A percentile compares a stretch with the other conserved stretches of the same genome.
Conservation (phyloP, 495 filamentous ascomycete genomes). For the Physcia stellaris region DNA sequence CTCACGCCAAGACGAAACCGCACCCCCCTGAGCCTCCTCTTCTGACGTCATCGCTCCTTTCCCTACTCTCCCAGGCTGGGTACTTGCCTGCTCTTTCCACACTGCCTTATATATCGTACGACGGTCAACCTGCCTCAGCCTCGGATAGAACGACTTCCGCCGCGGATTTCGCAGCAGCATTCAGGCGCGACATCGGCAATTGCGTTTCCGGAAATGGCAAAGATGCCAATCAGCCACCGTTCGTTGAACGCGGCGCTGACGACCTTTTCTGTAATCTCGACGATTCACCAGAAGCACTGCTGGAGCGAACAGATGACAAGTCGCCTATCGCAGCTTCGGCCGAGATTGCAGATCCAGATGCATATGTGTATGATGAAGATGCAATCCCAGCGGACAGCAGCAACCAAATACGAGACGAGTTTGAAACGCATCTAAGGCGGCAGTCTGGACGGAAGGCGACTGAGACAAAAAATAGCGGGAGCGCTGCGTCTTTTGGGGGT, state of each 20-base stretch:
- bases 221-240: background rate
- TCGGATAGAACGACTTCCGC: slow-evolving; percentile 10
- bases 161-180: slow-evolving; percentile 20
- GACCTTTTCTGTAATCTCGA: slow-evolving; percentile 25
- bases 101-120: slow-evolving; percentile 26
- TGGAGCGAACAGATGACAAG: background rate
- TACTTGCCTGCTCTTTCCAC: slow-evolving; percentile 21
- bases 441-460: background rate
- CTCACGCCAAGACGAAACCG: background rate
- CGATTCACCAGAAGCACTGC: background rate
- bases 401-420: slow-evolving; percentile 3
- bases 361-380: background rate
- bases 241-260: slow-evolving; percentile 9
- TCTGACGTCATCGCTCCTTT: slow-evolving; percentile 8
- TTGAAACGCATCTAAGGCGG: slow-evolving; percentile 5
- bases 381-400: background rate
- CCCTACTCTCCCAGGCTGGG: slow-evolving; percentile 12
- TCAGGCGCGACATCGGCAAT: slow-evolving; percentile 24
- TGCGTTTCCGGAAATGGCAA: slow-evolving; percentile 25
- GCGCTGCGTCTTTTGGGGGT: background rate
- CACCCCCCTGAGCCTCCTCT: slow-evolving; percentile 11
- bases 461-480: background rate
- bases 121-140: slow-evolving; percentile 17
- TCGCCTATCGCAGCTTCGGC: background rate
- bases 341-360: too few relatives aligned